Percentiles rank a stretch among this genome's conserved stretches.
phyloP scores from a whole-genome alignment of 2,329 filamentous ascomycete species.

The Ilyonectria mors-panacis region DNA sequence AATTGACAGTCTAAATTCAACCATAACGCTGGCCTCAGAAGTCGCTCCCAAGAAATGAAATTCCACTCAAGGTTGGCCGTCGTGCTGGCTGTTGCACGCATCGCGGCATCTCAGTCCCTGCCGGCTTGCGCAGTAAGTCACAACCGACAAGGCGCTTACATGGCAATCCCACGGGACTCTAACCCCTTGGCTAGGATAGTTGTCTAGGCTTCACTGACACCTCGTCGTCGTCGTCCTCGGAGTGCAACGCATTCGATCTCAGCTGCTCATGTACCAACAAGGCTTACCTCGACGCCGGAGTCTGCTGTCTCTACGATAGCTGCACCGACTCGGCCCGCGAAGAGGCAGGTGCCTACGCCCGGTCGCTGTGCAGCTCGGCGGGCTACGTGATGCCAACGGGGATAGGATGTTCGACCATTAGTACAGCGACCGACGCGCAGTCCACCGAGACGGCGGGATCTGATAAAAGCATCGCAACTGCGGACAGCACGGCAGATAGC shows the following conservation, averaged over 20 bases:
- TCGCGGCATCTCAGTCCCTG: background rate
- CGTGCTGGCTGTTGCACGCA: background rate
- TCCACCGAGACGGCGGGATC: background rate
- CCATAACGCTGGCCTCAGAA: background rate
- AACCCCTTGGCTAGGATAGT: background rate
- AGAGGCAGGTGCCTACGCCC: constrained; percentile 9
- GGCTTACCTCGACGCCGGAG: background rate
- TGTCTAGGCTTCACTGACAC: background rate
- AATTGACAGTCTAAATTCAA: background rate
- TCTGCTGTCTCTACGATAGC: constrained; percentile 25
- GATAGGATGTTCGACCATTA: background rate
- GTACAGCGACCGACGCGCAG: background rate
- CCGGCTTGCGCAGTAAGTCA: constrained; percentile 28
- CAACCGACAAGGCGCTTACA: background rate
- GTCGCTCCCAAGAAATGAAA: constrained; percentile 1
- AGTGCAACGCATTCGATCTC: constrained; percentile 22
- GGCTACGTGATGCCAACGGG: constrained; percentile 12
- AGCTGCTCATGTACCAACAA: constrained; percentile 23
- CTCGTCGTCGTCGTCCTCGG: background rate
- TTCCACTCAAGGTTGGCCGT: constrained; percentile 2
- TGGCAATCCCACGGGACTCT: background rate
- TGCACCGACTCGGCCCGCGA: constrained; percentile 21
- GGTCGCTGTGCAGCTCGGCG: background rate
- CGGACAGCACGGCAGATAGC: background rate
- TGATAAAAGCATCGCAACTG: background rate